A percentile compares a stretch with the other conserved stretches of the same genome.
Evolutionary conservation across 495 filamentous ascomycete genomes (phyloP).

Genomic region (Penicillium cosmopolitanum): DNA sequence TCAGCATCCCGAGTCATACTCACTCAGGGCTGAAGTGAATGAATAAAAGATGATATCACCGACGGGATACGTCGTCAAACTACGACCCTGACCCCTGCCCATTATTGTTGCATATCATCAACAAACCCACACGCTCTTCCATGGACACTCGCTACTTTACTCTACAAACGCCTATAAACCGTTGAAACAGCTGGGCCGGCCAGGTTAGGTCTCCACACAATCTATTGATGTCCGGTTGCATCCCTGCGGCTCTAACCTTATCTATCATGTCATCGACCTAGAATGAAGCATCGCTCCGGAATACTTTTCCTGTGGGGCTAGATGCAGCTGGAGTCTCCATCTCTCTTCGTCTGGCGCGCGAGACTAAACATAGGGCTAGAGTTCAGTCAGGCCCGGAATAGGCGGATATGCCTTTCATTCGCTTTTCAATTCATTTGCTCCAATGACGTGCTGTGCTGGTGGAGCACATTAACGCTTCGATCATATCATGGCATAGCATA

Average conservation of each 20-base stretch:
- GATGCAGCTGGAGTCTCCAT: too few relatives aligned
- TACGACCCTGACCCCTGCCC: neutral
- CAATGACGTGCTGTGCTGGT: too few relatives aligned
- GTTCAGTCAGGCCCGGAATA: too few relatives aligned
- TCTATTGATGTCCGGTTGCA: neutral
- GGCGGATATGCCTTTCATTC: too few relatives aligned
- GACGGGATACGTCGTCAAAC: neutral
- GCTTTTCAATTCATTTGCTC: too few relatives aligned
- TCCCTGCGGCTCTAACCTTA: neutral
- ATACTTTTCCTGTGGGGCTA: too few relatives aligned
- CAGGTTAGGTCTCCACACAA: constrained; percentile 14
- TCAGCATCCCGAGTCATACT: neutral
- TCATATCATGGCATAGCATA: too few relatives aligned
- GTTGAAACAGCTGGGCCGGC: neutral
- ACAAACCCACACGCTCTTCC: neutral
- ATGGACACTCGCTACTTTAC: neutral
- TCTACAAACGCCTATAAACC: too few relatives aligned
- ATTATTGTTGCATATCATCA: constrained; percentile 7
- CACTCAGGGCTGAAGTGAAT: neutral
- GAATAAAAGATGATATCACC: constrained; percentile 10
- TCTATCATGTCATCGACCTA: neutral
- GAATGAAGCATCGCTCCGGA: neutral
- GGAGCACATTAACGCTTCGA: too few relatives aligned
- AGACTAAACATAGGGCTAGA: too few relatives aligned
- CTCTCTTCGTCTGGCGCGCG: neutral